Evolutionary conservation across 1,284 basidiomycete species (phyloP).

Genomic region (Rugosomyces carneus): DNA sequence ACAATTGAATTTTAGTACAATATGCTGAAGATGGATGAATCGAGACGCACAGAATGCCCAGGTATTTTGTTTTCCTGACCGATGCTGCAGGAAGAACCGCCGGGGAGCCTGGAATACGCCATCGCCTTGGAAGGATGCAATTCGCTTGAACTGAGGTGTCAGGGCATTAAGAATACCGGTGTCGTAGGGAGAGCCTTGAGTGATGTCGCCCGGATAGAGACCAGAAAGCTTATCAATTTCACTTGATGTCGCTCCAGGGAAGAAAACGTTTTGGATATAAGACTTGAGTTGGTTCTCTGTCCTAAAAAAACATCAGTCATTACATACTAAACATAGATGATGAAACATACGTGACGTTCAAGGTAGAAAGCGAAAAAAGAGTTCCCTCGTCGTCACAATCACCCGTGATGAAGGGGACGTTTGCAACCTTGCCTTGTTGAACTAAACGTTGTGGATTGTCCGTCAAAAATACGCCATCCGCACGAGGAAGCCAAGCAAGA

Average conservation of each 20-base stretch:
- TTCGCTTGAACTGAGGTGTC: slow-evolving; percentile 46
- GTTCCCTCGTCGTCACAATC: slow-evolving; percentile 51
- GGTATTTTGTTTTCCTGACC: slow-evolving; percentile 34
- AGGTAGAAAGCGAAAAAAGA: slow-evolving; percentile 35
- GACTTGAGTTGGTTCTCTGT: slow-evolving; percentile 10
- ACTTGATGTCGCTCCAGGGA: slow-evolving; percentile 21
- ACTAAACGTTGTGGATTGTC: slow-evolving; percentile 36
- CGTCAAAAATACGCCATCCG: slow-evolving; percentile 44
- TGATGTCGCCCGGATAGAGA: slow-evolving; percentile 38
- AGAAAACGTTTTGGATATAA: slow-evolving; percentile 18
- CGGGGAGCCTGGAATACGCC: slow-evolving; percentile 48
- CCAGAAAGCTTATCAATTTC: not conserved
- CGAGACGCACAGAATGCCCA: slow-evolving; percentile 52
- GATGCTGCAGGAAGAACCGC: slow-evolving; percentile 42
- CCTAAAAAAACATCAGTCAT: slow-evolving; percentile 7
- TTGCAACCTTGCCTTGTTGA: slow-evolving; percentile 34
- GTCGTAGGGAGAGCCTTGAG: slow-evolving; percentile 44
- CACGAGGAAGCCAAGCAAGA: slow-evolving; percentile 42
- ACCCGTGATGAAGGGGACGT: slow-evolving; percentile 41
- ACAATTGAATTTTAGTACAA: slow-evolving; percentile 24
- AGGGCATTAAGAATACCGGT: slow-evolving; percentile 39
- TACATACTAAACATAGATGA: no score
- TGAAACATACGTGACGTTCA: slow-evolving; percentile 34
- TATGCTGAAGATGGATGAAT: slow-evolving; percentile 47
- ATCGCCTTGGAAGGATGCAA: slow-evolving; percentile 48